Evolutionary conservation across 1,284 basidiomycete genomes (phyloP), one percentile per base, ranked within the genome.

Genomic region (Moniliella sp.): DNA sequence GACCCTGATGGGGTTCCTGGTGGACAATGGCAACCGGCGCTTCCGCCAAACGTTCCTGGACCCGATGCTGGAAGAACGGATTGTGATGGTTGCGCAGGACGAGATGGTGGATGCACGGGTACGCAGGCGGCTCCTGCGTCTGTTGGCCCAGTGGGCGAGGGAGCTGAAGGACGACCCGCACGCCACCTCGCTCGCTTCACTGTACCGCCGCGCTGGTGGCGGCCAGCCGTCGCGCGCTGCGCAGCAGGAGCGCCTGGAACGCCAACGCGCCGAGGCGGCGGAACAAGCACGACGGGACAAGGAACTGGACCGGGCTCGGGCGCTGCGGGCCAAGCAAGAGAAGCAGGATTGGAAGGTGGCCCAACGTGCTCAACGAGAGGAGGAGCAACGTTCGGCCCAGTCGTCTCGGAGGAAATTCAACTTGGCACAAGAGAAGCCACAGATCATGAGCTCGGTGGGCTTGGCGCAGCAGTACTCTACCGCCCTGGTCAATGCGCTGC

Each of bases 401-500:
- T 15, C 18, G 11, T 17, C 15, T 1, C 28, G 18, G 4, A 14
- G 12, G n/a, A n/a, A n/a, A 10, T 93, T 94, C 65, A 71, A 83
- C 57, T 84, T 88, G 56, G 78, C 83, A 50, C 72, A 71, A 66
- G 86, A 93, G 61, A 91, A 84, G 64, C 79, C 84, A 0, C 70
- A 76, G 49, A 76, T 97, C 33, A 62, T 88, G 42, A 69, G 71
- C 3, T 67, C 78, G 10, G 80, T 97, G 27, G 84, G 80, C 2
- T 75, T 72, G 34, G 79, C 80, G 0, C 77, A 79, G 11, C 80
- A 83, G 54, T 74, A 79, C 1, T 76, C 80, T 4, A 83, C 74
- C 55, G 83, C 83, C 48, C 68, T 97, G 10, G 73, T 81, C 43
- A 93, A 93, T 50, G 81, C 88, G 0, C 77, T 93, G 19, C 48